phyloP scores from a whole-genome alignment of 164 flowering plant genomes.

The Chimonanthus praecox region DNA sequence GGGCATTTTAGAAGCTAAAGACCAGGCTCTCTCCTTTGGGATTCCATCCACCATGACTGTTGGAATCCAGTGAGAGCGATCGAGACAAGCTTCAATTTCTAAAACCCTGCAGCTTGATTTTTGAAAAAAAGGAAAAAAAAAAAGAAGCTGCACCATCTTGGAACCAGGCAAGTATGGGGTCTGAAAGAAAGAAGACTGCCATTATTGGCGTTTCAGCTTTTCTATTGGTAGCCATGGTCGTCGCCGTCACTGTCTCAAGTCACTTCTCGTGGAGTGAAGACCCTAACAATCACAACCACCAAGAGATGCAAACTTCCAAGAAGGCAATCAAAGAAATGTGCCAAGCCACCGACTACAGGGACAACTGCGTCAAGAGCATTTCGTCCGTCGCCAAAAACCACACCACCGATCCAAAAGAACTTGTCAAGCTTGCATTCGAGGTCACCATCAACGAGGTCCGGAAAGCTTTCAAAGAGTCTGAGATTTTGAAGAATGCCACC shows the following conservation, averaged over 20 bases:
- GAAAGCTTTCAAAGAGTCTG: slow-evolving; percentile 30
- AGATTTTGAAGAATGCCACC: slow-evolving; percentile 27
- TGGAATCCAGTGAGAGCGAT: neutral
- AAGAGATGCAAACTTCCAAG: slow-evolving; percentile 22
- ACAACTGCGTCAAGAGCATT: slow-evolving; percentile 42
- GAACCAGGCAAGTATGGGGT: neutral
- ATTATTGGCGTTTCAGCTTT: slow-evolving; percentile 35
- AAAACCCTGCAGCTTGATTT: neutral
- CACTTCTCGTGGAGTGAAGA: neutral
- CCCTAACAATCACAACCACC: neutral
- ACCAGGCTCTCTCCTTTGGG: neutral
- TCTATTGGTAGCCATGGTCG: slow-evolving; percentile 54
- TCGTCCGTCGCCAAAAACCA: slow-evolving; percentile 21
- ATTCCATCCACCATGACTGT: neutral
- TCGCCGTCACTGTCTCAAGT: slow-evolving; percentile 31
- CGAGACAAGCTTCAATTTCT: neutral
- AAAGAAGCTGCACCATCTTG: neutral
- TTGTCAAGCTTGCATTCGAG: slow-evolving; percentile 40
- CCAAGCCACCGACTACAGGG: slow-evolving; percentile 49
- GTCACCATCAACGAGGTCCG: slow-evolving; percentile 28
- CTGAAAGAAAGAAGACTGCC: slow-evolving; percentile 30
- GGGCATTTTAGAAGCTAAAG: slow-evolving; percentile 1
- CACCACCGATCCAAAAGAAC: slow-evolving; percentile 51
- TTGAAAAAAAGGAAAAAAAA: neutral
- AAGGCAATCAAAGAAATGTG: slow-evolving; percentile 55